phyloP scores from a whole-genome alignment of 345 rosid genomes.

The Draba incana region DNA sequence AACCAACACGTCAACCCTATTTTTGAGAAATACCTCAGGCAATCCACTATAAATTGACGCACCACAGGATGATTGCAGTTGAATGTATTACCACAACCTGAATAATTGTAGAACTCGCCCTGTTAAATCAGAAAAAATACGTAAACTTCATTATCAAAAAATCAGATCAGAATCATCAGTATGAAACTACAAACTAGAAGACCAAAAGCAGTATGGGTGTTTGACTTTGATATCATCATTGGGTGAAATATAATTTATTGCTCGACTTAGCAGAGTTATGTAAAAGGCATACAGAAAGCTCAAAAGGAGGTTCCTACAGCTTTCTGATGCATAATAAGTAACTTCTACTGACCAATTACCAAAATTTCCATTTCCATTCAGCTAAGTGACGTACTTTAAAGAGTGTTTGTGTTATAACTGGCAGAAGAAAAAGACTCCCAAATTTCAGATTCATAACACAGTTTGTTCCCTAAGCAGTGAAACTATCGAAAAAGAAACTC shows the following conservation, averaged over 20 bases:
- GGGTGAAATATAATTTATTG: neutral
- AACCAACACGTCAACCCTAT: slow-evolving; percentile 14
- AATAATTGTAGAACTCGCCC: slow-evolving; percentile 99
- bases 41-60: slow-evolving; percentile 86
- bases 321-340: slow-evolving; percentile 30
- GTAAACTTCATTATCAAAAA: slow-evolving; percentile 1
- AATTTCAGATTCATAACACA: neutral
- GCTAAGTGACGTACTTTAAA: neutral
- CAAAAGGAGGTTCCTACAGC: slow-evolving; percentile 9
- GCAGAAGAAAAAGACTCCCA: neutral
- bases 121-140: slow-evolving; percentile 38
- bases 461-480: slow-evolving; percentile 19
- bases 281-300: slow-evolving; percentile 12
- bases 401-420: neutral
- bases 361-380: slow-evolving; percentile 8
- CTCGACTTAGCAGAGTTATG: neutral
- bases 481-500: slow-evolving; percentile 9
- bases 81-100: slow-evolving; percentile 97
- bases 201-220: slow-evolving; percentile 6
- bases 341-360: neutral
- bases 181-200: slow-evolving; percentile 22
- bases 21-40: slow-evolving; percentile 66
- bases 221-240: neutral
- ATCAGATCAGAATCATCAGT: slow-evolving; percentile 5
- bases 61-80: slow-evolving; percentile 98